Base-by-base conservation (phyloP, 331 rosid species). In the Cydonia oblonga region DNA sequence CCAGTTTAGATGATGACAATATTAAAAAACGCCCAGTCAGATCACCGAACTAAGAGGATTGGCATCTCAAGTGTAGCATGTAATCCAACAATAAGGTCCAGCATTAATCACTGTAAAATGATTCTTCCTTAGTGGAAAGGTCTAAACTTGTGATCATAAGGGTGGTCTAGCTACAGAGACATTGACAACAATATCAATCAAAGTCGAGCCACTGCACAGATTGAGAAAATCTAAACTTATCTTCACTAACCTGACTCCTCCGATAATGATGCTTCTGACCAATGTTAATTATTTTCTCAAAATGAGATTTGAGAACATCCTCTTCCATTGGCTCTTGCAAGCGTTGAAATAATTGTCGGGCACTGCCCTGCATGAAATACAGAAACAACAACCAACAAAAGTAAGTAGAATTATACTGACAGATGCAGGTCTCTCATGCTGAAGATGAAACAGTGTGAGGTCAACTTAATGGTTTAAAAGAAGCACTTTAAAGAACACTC, bases 291-390 rank as follows among this genome's bases (percentile, higher is more conserved):
- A 96, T 96, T 79, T 86, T 96, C 57, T 96, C 99, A 81, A 96
- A 96, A 87, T 96, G 99, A 71, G 90, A 84, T 83, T 87, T 96
- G 64, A 96, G 83, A 4, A 96, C 81, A 54, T 96, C 97, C 84
- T 96, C 99, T 82, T 96, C 99, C 97, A 90, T 81, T 66, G 99
- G 99, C 81, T 86, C 97, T 80, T 92, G 96, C 85, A 96, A 81
- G 62, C 93, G 92, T 81, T 90, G 96, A 87, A 96, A 96, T 83
- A 96, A 86, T 76, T 91, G 97, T 63, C 97, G 86, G 60, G 99
- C 99, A 84, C 99, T 96, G 59, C 99, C 99, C 99, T 96, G 93
- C 80, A 75, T 69, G 77, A 68, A 70, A 44, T 13, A 4, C 75
- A 33, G 57, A 64, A 76, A 82, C 51, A 59, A 75, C 42, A 75